A percentile compares a stretch with the other conserved stretches of the same genome.
These are phyloP conservation scores for Caloboletus inedulis DNA, from an alignment of 1,284 basidiomycete genomes.

Conservation along the genomic window DNA sequence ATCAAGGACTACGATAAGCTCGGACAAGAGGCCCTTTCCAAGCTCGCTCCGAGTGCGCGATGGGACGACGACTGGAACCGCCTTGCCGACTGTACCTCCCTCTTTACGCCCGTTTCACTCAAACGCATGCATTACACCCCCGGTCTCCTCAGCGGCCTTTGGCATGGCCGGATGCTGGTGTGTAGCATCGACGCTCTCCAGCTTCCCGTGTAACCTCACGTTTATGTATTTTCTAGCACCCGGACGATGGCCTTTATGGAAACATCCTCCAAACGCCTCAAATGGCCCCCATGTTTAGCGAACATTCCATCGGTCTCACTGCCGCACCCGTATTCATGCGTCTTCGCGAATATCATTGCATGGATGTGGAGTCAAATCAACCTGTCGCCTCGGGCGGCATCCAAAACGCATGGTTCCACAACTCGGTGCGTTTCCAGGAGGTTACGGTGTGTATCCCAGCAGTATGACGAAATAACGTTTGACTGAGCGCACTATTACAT, in stretches of 20 bases:
- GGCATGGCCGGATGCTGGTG: conserved; percentile 59
- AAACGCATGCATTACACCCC: conserved; percentile 48
- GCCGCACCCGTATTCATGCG: conserved; percentile 52
- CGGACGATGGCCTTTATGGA: conserved; percentile 35
- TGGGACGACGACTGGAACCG: conserved; percentile 66
- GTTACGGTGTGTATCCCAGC: conserved; percentile 24
- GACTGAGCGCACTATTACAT: neutral
- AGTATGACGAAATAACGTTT: neutral
- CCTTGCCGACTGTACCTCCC: conserved; percentile 46
- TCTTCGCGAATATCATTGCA: conserved; percentile 53
- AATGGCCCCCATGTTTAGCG: conserved; percentile 36
- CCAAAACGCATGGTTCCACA: conserved; percentile 54
- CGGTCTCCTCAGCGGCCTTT: conserved; percentile 52
- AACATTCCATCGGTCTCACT: conserved; percentile 36
- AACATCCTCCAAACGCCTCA: conserved; percentile 32
- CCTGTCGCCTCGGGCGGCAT: conserved; percentile 44
- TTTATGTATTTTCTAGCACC: conserved; percentile 27
- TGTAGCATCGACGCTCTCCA: conserved; percentile 20
- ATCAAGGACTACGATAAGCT: conserved; percentile 36
- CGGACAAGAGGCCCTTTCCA: conserved; percentile 20
- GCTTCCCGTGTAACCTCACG: conserved; percentile 11
- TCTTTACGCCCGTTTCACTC: conserved; percentile 37
- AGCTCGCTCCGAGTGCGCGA: conserved; percentile 35
- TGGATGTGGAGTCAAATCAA: conserved; percentile 35
- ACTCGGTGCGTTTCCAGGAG: conserved; percentile 26